phyloP scores from a whole-genome alignment of 2,329 filamentous ascomycete genomes.

The Penicillium brevicompactum region DNA sequence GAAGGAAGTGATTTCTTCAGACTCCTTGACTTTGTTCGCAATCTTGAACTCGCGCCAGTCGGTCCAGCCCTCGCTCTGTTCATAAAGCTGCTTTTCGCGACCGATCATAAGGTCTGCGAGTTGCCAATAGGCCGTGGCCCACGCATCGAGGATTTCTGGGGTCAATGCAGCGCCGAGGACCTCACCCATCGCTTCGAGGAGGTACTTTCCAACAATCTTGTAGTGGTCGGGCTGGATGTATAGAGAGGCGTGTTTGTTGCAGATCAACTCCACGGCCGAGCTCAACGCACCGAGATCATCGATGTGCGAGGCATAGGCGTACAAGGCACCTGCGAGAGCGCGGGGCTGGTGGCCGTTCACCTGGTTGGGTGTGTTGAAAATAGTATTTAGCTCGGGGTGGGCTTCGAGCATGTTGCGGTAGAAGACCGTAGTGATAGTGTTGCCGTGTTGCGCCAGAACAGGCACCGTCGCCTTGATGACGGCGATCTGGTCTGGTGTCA shows the following conservation, averaged over 20 bases:
- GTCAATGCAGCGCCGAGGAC: conserved; percentile 71
- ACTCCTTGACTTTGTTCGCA: conserved; percentile 65
- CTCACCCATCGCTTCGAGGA: conserved; percentile 67
- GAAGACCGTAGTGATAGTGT: conserved; percentile 69
- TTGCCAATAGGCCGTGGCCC: conserved; percentile 72
- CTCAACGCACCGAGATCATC: conserved; percentile 64
- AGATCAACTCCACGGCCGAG: conserved; percentile 67
- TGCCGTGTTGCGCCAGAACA: conserved; percentile 67
- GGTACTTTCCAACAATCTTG: conserved; percentile 67
- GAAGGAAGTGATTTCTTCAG: conserved; percentile 70
- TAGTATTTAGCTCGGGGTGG: conserved; percentile 66
- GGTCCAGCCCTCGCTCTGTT: conserved; percentile 63
- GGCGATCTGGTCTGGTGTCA: conserved; percentile 57
- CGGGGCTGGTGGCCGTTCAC: conserved; percentile 66
- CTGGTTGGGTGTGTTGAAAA: conserved; percentile 74
- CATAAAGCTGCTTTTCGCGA: conserved; percentile 66
- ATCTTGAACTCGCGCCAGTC: conserved; percentile 70
- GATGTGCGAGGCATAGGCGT: conserved; percentile 72
- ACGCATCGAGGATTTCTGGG: conserved; percentile 64
- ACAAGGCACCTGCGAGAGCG: conserved; percentile 70
- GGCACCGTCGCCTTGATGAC: conserved; percentile 73
- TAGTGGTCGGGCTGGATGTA: conserved; percentile 71
- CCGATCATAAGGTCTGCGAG: conserved; percentile 72
- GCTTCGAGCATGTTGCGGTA: conserved; percentile 69
- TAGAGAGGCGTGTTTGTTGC: conserved; percentile 73